Evolutionary conservation across 345 rosid species (phyloP).

Genomic region (Camelina laxa): DNA sequence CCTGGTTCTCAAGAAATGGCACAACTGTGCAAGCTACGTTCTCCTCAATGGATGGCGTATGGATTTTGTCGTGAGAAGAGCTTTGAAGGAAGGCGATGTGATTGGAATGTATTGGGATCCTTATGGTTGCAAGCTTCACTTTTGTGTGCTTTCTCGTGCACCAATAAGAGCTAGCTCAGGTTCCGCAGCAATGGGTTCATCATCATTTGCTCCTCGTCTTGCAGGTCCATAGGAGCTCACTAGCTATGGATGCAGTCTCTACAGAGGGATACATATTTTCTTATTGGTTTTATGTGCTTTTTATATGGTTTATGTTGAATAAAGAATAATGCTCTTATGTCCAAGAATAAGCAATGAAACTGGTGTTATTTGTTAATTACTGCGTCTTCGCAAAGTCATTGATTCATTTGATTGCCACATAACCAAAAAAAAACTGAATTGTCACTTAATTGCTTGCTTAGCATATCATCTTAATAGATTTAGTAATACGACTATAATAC

Average conservation of each 20-base stretch:
- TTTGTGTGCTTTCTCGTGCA: constrained; percentile 8
- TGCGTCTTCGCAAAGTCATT: too few species aligned
- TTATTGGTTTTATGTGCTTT: not conserved
- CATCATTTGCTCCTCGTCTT: not conserved
- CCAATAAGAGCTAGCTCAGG: not conserved
- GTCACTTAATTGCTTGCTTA: constrained; percentile 1
- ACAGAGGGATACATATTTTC: not conserved
- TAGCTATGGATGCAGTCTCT: not conserved
- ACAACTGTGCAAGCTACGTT: not conserved
- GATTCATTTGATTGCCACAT: too few species aligned
- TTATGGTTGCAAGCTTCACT: not conserved
- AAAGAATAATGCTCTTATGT: too few species aligned
- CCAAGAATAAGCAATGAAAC: too few species aligned
- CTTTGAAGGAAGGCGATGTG: not conserved
- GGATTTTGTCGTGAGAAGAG: not conserved
- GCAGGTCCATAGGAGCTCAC: not conserved
- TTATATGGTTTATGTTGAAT: too few species aligned
- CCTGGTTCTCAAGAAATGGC: not conserved
- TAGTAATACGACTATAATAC: too few species aligned
- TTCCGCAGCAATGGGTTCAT: not conserved
- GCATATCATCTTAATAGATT: too few species aligned
- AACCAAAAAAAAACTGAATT: not conserved
- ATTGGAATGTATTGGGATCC: not conserved
- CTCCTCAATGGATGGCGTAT: not conserved
- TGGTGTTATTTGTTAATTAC: not conserved